Evolutionary conservation across 371 early-diverging fungal species (phyloP).

Genomic region (Rhizopus sp.): DNA sequence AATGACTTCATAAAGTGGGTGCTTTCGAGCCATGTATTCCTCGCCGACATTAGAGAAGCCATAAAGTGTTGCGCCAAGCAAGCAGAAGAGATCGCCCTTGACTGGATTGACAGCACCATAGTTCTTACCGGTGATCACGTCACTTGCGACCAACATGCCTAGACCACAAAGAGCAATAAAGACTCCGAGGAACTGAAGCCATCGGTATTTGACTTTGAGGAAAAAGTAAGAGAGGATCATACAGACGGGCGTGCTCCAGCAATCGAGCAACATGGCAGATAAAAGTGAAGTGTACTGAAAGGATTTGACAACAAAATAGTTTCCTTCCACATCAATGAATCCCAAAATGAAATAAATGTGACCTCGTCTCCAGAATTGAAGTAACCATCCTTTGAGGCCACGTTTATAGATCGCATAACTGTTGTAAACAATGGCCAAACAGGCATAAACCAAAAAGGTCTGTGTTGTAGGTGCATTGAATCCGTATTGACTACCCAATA

Average conservation of each 20-base stretch:
- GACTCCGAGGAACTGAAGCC: constrained; percentile 66
- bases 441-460: constrained; percentile 63
- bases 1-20: constrained; percentile 71
- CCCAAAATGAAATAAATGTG: constrained; percentile 57
- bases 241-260: constrained; percentile 73
- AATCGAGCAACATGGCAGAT: constrained; percentile 71
- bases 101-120: constrained; percentile 49
- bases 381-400: constrained; percentile 49
- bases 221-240: constrained; percentile 62
- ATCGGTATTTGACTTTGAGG: constrained; percentile 58
- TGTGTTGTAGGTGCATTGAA: constrained; percentile 69
- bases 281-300: constrained; percentile 71
- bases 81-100: constrained; percentile 69
- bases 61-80: constrained; percentile 73
- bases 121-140: constrained; percentile 54
- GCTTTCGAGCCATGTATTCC: constrained; percentile 65
- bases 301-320: constrained; percentile 76
- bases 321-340: constrained; percentile 73
- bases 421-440: constrained; percentile 64
- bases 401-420: constrained; percentile 54
- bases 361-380: constrained; percentile 51
- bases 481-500: constrained; percentile 50
- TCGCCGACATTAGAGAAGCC: constrained; percentile 69
- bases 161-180: constrained; percentile 66
- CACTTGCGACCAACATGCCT: constrained; percentile 63